These are phyloP conservation scores for Chytridium lagenaria DNA, from an alignment of 371 early-diverging fungal genomes.

Conservation along the genomic window DNA sequence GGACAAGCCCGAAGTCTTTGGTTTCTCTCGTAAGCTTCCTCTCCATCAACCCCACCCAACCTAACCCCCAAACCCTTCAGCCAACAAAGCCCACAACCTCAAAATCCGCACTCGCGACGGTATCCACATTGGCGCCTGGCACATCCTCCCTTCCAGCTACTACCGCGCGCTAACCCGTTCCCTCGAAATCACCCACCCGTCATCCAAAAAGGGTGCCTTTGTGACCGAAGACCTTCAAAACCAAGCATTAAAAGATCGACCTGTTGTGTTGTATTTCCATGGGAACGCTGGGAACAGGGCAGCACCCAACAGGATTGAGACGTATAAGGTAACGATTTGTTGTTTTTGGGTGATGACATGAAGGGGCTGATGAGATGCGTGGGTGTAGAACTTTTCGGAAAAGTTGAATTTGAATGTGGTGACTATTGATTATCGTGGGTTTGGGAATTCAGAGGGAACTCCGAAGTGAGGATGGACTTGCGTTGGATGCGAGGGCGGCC, in stretches of 20 bases:
- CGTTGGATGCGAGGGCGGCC: conserved; percentile 48
- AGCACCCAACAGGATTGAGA: not conserved
- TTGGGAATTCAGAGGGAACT: conserved; percentile 33
- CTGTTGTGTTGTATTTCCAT: conserved; percentile 56
- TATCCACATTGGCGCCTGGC: conserved; percentile 34
- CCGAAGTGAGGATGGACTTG: conserved; percentile 46
- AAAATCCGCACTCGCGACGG: conserved; percentile 28
- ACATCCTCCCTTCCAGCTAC: conserved; percentile 32
- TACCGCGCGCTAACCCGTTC: conserved; percentile 26
- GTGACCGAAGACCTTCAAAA: conserved; percentile 18
- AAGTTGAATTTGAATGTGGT: conserved; percentile 29
- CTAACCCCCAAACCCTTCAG: conserved; percentile 6
- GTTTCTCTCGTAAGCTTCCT: conserved; percentile 34
- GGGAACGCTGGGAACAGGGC: conserved; percentile 60
- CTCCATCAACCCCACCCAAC: not conserved
- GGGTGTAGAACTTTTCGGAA: conserved; percentile 11
- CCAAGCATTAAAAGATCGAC: conserved; percentile 35
- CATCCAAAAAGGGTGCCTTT: not conserved
- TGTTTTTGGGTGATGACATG: conserved; percentile 21
- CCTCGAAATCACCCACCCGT: not conserved
- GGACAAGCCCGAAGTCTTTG: conserved; percentile 35
- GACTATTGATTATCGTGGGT: conserved; percentile 44
- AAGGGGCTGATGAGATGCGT: too few relatives aligned
- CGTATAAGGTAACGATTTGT: conserved; percentile 10
- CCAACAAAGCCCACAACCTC: conserved; percentile 33